Conservation (phyloP, 371 early-diverging fungal genomes). For the Phascolomyces articulosus region DNA sequence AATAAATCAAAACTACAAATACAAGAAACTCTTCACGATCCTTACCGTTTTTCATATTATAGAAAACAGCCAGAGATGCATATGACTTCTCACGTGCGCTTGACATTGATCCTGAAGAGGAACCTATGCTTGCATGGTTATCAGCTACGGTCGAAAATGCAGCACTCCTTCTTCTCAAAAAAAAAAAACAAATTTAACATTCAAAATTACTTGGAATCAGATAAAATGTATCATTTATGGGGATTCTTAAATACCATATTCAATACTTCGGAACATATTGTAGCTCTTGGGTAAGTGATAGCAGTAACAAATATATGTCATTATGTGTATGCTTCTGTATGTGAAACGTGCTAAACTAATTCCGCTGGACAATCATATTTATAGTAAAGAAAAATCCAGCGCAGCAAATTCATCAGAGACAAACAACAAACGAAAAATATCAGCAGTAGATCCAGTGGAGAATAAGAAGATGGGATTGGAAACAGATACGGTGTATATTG, state of each 20-base stretch:
- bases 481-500: neutral
- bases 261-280: neutral
- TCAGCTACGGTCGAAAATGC: neutral
- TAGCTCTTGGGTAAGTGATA: neutral
- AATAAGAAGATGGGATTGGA: neutral
- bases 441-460: neutral
- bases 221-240: neutral
- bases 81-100: neutral
- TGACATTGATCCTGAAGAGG: neutral
- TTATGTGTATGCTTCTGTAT: neutral
- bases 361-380: neutral
- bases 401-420: neutral
- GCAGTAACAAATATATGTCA: neutral
- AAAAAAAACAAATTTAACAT: neutral
- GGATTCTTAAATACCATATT: neutral
- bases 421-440: neutral
- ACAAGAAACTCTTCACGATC: too few species aligned
- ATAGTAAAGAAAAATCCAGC: neutral
- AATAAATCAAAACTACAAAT: neutral
- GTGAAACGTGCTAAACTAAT: neutral
- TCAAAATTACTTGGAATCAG: neutral
- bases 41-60: neutral
- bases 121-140: neutral
- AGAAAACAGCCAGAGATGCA: neutral
- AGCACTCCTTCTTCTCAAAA: neutral